Percentiles rank a stretch among this genome's conserved stretches.
Conservation (phyloP, 1,284 basidiomycete genomes). For the Leccinum insigne region DNA sequence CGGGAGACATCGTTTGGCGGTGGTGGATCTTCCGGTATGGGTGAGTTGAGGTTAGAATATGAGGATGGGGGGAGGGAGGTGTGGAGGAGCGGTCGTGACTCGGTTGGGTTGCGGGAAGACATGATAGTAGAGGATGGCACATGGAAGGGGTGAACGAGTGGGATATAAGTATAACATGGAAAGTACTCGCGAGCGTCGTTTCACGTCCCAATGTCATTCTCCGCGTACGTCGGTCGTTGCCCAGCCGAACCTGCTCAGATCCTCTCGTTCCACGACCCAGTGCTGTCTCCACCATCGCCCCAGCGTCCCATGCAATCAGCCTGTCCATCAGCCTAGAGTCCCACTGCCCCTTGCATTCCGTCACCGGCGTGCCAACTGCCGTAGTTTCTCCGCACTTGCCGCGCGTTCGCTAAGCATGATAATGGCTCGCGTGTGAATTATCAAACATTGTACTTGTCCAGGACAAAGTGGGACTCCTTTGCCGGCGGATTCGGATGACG, state of each 20-base stretch:
- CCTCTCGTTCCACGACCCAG: background rate
- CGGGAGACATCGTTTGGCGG: conserved; percentile 34
- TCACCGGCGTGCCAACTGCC: background rate
- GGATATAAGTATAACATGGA: conserved; percentile 28
- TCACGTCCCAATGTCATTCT: conserved; percentile 33
- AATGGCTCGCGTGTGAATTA: conserved; percentile 4
- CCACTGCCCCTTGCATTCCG: background rate
- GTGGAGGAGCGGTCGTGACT: conserved; percentile 30
- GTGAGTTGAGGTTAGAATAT: conserved; percentile 31
- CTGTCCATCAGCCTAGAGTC: background rate
- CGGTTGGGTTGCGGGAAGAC: conserved; percentile 19
- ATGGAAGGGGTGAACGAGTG: background rate
- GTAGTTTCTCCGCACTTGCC: conserved; percentile 14
- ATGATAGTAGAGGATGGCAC: conserved; percentile 17
- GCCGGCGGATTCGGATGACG: background rate
- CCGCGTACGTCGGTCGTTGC: conserved; percentile 28
- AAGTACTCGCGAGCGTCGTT: conserved; percentile 17
- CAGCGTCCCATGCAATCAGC: background rate
- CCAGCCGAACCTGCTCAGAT: conserved; percentile 18
- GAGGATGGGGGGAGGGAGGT: background rate
- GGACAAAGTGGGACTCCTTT: background rate
- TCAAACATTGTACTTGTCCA: background rate
- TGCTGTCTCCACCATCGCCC: background rate
- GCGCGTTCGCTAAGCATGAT: conserved; percentile 6
- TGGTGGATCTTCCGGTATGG: conserved; percentile 27